Conservation (phyloP, 2,329 filamentous ascomycete species). For the Aureobasidium sp. region DNA sequence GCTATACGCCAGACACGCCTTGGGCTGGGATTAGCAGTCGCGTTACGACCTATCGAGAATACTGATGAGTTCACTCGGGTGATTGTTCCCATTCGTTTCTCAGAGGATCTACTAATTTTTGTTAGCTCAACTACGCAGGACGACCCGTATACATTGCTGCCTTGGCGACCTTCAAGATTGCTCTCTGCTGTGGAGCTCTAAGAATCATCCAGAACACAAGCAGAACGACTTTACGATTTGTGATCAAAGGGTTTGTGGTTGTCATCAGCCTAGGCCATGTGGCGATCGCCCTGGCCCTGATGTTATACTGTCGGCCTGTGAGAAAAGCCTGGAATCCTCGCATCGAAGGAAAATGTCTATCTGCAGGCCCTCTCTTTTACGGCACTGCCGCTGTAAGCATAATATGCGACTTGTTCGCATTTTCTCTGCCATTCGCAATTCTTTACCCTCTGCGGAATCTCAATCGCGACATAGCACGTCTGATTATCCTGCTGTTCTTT, state of each 20-base stretch:
- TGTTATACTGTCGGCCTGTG: conserved; percentile 1
- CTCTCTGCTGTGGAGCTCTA: not conserved
- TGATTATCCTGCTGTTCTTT: not conserved
- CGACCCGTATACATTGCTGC: not conserved
- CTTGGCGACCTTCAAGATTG: not conserved
- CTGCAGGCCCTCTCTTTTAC: not conserved
- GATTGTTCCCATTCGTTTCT: too few relatives aligned
- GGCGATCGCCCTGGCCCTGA: not conserved
- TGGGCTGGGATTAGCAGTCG: not conserved
- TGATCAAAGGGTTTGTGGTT: too few relatives aligned
- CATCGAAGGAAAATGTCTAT: not conserved
- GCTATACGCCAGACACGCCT: not conserved
- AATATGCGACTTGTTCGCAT: not conserved
- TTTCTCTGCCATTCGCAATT: too few relatives aligned
- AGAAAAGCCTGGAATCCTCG: not conserved
- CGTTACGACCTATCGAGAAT: not conserved
- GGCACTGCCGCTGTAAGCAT: not conserved
- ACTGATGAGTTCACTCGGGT: too few relatives aligned
- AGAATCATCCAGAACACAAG: not conserved
- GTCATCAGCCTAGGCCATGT: not conserved
- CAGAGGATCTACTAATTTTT: too few relatives aligned
- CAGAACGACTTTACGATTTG: not conserved
- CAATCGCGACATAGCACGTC: too few relatives aligned
- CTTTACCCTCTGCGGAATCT: too few relatives aligned
- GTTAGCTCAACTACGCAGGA: not conserved